Evolutionary conservation across 75 land plant genomes (phyloP).

Genomic region (Selaginella tamariscina): DNA sequence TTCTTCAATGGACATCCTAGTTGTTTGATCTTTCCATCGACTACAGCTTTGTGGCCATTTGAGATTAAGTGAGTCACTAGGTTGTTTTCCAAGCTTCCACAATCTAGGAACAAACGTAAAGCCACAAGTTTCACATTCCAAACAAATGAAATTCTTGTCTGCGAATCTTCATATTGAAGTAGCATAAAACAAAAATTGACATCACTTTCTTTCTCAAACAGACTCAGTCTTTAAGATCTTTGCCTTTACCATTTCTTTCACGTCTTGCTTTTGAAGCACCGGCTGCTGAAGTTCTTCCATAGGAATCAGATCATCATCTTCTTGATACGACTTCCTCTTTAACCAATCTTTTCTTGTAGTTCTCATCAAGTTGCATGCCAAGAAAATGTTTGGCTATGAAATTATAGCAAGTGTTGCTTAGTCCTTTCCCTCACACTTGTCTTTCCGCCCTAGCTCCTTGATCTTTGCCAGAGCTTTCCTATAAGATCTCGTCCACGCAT

Average conservation of each 20-base stretch:
- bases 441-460: neutral
- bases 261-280: neutral
- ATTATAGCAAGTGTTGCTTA: neutral
- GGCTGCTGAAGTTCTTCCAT: neutral
- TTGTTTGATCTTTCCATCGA: neutral
- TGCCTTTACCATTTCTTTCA: neutral
- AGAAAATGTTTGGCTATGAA: neutral
- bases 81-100: neutral
- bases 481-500: neutral
- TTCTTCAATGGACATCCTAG: neutral
- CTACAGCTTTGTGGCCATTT: conserved; percentile 1
- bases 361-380: neutral
- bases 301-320: neutral
- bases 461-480: neutral
- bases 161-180: neutral
- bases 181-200: neutral
- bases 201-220: neutral
- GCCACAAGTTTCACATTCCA: neutral
- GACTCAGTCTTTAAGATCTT: no score
- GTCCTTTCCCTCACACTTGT: neutral
- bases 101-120: neutral
- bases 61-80: neutral
- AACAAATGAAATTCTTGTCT: neutral
- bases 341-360: neutral
- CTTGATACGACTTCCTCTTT: no score